Conservation (phyloP, 192 early-diverging fungal species). For the Borealophlyctis nickersoniae region DNA sequence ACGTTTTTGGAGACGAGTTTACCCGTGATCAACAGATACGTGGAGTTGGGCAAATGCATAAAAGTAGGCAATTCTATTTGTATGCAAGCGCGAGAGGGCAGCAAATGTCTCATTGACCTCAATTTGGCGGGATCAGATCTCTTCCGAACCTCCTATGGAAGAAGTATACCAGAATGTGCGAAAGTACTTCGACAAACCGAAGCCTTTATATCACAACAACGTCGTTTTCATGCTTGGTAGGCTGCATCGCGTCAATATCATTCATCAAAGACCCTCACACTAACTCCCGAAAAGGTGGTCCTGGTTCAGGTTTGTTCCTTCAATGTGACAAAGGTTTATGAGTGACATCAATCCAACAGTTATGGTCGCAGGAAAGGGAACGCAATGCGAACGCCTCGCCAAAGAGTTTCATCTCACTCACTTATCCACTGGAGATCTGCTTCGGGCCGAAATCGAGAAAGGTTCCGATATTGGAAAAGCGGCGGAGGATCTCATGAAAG, state of each 20-base stretch:
- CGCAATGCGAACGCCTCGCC: constrained; percentile 79
- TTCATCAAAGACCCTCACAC: neutral
- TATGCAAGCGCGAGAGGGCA: neutral
- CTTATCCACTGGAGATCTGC: constrained; percentile 88
- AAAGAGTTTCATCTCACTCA: constrained; percentile 87
- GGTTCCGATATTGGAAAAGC: constrained; percentile 58
- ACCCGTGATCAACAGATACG: constrained; percentile 80
- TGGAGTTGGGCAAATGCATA: constrained; percentile 33
- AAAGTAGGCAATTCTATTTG: constrained; percentile 6
- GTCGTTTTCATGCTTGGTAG: constrained; percentile 43
- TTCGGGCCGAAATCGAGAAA: constrained; percentile 75
- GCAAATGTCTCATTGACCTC: neutral
- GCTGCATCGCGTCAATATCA: neutral
- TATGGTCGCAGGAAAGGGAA: constrained; percentile 73
- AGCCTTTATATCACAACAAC: constrained; percentile 25
- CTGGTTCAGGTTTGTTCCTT: constrained; percentile 39
- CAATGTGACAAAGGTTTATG: neutral
- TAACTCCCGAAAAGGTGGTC: constrained; percentile 30
- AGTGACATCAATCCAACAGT: neutral
- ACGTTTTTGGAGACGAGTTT: constrained; percentile 78
- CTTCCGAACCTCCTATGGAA: constrained; percentile 22
- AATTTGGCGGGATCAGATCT: constrained; percentile 23
- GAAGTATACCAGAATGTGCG: constrained; percentile 38
- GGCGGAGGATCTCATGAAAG: constrained; percentile 81
- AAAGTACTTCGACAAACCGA: constrained; percentile 22